Percentiles rank a stretch among this genome's conserved stretches.
Conservation (phyloP, 495 filamentous ascomycete genomes). For the Penicillium riverlandense region DNA sequence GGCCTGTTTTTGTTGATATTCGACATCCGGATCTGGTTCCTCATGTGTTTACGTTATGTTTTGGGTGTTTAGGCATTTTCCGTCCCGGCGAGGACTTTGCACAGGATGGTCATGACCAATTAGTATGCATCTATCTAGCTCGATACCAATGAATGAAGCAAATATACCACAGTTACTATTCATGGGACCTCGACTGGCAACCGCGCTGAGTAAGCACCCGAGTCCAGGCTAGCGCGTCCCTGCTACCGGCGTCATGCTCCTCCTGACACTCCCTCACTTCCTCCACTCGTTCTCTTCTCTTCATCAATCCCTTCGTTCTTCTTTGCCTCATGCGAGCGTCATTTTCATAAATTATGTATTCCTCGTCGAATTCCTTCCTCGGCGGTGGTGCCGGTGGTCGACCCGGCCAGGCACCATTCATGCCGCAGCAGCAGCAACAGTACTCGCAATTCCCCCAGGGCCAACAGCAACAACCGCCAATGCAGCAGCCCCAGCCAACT, state of each 20-base stretch:
- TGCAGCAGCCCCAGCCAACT: slow-evolving; percentile 50
- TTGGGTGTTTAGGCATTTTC: background rate
- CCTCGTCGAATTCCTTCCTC: slow-evolving; percentile 76
- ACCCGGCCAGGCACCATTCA: slow-evolving; percentile 53
- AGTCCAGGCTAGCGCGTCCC: slow-evolving; percentile 19
- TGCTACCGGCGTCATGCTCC: slow-evolving; percentile 23
- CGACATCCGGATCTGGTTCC: background rate
- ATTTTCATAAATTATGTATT: slow-evolving; percentile 60
- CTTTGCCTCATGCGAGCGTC: slow-evolving; percentile 20
- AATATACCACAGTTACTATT: background rate
- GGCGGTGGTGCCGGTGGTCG: slow-evolving; percentile 69
- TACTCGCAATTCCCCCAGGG: slow-evolving; percentile 49
- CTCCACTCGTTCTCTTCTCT: slow-evolving; percentile 11
- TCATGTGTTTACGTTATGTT: slow-evolving; percentile 1
- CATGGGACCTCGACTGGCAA: too few species aligned
- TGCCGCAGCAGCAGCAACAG: slow-evolving; percentile 41
- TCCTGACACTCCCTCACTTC: slow-evolving; percentile 18
- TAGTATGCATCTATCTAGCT: slow-evolving; percentile 1
- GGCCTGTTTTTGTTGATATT: slow-evolving; percentile 1
- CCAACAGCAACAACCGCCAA: slow-evolving; percentile 2
- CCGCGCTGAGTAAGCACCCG: slow-evolving; percentile 15
- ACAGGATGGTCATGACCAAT: background rate
- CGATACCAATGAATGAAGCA: slow-evolving; percentile 1
- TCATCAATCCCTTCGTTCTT: slow-evolving; percentile 15
- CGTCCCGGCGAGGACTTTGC: slow-evolving; percentile 6